These are phyloP conservation scores for Botrytis pseudocinerea DNA, from an alignment of 2,329 filamentous ascomycete genomes.

Conservation along the genomic window DNA sequence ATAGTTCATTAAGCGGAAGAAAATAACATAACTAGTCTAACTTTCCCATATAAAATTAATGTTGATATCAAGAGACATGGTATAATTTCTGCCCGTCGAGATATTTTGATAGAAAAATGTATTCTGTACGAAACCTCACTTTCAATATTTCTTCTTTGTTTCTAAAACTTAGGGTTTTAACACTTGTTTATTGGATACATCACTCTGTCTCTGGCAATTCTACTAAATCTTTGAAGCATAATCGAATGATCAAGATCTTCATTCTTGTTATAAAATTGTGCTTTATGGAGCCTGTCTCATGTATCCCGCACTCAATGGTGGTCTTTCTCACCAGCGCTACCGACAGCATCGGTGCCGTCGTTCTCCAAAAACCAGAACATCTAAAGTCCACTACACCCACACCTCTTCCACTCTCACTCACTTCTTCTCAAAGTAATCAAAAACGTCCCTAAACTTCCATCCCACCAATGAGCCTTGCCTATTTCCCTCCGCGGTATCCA, in stretches of 20 bases:
- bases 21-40: not conserved
- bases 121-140: not conserved
- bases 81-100: not conserved
- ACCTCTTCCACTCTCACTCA: not conserved
- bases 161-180: not conserved
- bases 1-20: fast-evolving
- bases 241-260: not conserved
- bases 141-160: not conserved
- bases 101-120: not conserved
- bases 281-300: not conserved
- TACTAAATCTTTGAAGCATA: not conserved
- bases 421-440: not conserved
- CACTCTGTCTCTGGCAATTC: not conserved
- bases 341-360: not conserved
- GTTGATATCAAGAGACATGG: fast-evolving
- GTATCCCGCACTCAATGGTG: not conserved
- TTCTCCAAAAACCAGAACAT: not conserved
- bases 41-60: fast-evolving
- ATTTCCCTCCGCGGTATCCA: not conserved
- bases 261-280: not conserved
- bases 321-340: not conserved
- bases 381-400: not conserved
- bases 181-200: not conserved
- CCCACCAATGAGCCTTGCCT: not conserved
- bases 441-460: not conserved